Conservation (phyloP, 2,329 filamentous ascomycete genomes). For the Endocalyx cinctus region DNA sequence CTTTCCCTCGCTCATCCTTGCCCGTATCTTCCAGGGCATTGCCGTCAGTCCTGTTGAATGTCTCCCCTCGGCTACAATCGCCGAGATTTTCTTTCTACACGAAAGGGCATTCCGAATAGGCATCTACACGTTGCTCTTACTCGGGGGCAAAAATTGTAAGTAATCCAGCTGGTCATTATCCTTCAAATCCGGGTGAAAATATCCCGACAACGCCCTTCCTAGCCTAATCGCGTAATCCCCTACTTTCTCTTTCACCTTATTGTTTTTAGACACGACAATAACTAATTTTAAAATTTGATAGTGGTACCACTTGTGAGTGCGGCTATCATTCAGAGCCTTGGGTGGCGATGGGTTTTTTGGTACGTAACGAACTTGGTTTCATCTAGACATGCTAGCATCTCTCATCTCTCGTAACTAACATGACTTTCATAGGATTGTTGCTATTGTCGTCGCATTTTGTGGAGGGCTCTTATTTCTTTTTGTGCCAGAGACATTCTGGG, state of each 20-base stretch:
- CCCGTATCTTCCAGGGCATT: constrained; percentile 81
- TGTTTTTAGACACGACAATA: too few species aligned
- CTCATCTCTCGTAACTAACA: constrained; percentile 5
- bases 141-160: constrained; percentile 90
- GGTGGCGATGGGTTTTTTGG: constrained; percentile 92
- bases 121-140: constrained; percentile 82
- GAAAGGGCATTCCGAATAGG: constrained; percentile 86
- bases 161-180: too few species aligned
- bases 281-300: too few species aligned
- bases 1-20: constrained; percentile 74
- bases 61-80: constrained; percentile 86
- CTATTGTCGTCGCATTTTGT: constrained; percentile 71
- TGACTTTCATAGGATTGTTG: constrained; percentile 63
- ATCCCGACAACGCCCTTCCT: too few species aligned
- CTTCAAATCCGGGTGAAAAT: too few species aligned
- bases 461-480: constrained; percentile 77
- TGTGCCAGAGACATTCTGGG: constrained; percentile 95
- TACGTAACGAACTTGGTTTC: constrained; percentile 32
- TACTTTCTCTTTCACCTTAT: too few species aligned
- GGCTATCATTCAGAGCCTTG: constrained; percentile 69
- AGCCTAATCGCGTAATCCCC: too few species aligned
- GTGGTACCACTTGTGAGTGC: constrained; percentile 85
- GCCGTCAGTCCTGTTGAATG: constrained; percentile 89
- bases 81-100: constrained; percentile 94
- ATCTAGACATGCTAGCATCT: too few species aligned